Evolutionary conservation across 2,329 filamentous ascomycete species (phyloP), one percentile per base, ranked within the genome.

Genomic region (Albifimbria verrucaria): DNA sequence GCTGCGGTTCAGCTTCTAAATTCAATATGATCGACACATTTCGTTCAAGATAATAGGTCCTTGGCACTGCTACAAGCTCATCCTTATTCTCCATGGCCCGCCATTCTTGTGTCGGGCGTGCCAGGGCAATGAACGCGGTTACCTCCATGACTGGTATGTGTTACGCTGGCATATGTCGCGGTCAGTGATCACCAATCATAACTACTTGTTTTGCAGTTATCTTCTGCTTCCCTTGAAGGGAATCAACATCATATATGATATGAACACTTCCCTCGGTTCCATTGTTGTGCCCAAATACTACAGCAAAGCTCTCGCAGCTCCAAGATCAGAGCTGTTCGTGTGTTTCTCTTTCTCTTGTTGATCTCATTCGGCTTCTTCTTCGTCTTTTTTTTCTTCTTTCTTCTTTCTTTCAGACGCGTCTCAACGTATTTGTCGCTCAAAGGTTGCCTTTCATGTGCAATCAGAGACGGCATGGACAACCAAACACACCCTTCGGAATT

Each of bases 121-220:
- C 12, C 6, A 39, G 15, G 32, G 18, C 11, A 39, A 39, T 39
- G 32, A n/a, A 39, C 32, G 32, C 32, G 32, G 11, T 42, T 18
- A 48, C 43, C 11, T 46, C 20, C 46, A 32, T 25, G 50, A 58
- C 61, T 63, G 60, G 61, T 52, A 63, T 63, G 61, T 54, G 54
- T 55, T 47, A 45, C 52, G 52, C 57, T 56, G 42, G 25, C 47
- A 25, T 50, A 45, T 42, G 49, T 45, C 41, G 50, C 47, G 47
- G 20, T 50, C 53, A 49, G 49, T 43, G 54, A 55, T 58, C 53
- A 28, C 48, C 51, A 39, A 58, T 55, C 58, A 48, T 55, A 39
- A 17, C 11, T 39, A 15, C 6, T n/a, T 17, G 18, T 39, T 39
- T 39, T 12, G 18, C 32, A n/a, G 11, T 15, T 6, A 12, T 39